Conservation (phyloP, 768 basidiomycete genomes). For the Psilocybe cyanescens region DNA sequence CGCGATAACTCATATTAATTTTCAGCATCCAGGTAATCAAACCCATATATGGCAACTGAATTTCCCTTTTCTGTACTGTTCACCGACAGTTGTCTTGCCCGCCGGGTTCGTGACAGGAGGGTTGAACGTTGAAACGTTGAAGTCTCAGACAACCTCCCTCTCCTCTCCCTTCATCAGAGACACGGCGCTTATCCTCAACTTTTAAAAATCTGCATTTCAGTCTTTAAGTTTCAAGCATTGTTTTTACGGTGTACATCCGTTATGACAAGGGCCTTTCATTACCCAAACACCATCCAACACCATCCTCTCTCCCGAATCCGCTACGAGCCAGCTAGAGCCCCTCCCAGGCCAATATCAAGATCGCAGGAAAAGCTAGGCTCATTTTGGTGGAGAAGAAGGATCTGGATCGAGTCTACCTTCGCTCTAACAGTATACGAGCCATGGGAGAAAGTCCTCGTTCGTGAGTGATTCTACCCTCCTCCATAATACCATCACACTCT, state of each 20-base stretch:
- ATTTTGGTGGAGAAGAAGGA: constrained; percentile 46
- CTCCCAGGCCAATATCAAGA: neutral
- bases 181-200: no score
- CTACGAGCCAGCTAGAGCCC: neutral
- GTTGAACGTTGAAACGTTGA: no score
- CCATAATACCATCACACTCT: neutral
- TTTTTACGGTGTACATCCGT: neutral
- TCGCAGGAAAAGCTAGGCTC: constrained; percentile 12
- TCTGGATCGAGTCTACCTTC: constrained; percentile 58
- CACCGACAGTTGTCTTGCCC: no score
- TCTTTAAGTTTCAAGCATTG: no score
- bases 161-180: no score
- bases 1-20: no score
- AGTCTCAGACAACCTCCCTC: no score
- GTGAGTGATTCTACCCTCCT: constrained; percentile 30
- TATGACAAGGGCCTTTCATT: neutral
- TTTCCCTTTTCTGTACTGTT: neutral
- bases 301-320: neutral
- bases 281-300: neutral
- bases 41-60: neutral
- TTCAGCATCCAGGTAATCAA: neutral
- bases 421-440: constrained; percentile 53
- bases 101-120: no score
- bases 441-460: constrained; percentile 52
- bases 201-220: no score